Evolutionary conservation across 2,329 filamentous ascomycete species (phyloP).

Genomic region (Penicillium brevicompactum): DNA sequence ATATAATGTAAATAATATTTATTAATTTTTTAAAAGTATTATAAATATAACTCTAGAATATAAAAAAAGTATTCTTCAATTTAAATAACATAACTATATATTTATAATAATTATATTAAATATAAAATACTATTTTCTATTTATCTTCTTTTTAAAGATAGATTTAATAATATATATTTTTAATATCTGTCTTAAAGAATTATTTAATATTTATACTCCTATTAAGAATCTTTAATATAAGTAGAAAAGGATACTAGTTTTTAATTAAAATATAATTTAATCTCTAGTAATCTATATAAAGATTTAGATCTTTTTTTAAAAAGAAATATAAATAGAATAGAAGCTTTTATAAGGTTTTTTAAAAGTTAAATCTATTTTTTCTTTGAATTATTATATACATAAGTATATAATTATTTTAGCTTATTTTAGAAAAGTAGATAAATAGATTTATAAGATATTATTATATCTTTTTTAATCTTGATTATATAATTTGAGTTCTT

Average conservation of each 20-base stretch:
- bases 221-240: background rate
- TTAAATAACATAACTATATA: background rate
- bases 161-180: background rate
- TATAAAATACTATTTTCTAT: background rate
- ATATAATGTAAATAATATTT: background rate
- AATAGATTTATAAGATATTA: too few relatives aligned
- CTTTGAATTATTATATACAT: background rate
- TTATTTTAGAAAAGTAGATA: too few relatives aligned
- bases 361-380: background rate
- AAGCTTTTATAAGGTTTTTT: background rate
- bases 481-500: too few relatives aligned
- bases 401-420: too few relatives aligned
- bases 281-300: constrained; percentile 1
- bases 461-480: too few relatives aligned
- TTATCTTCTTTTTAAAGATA: background rate
- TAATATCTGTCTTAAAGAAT: background rate
- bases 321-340: constrained; percentile 3
- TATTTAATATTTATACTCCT: background rate
- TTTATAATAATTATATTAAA: background rate
- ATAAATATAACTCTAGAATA: background rate
- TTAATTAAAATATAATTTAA: constrained; percentile 1
- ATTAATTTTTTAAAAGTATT: background rate
- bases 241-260: background rate
- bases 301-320: background rate
- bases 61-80: background rate